Percentiles rank a stretch among this genome's conserved stretches.
These are phyloP conservation scores for Lolium multiflorum DNA, from an alignment of 176 grass and related monocot genomes.

Conservation along the genomic window DNA sequence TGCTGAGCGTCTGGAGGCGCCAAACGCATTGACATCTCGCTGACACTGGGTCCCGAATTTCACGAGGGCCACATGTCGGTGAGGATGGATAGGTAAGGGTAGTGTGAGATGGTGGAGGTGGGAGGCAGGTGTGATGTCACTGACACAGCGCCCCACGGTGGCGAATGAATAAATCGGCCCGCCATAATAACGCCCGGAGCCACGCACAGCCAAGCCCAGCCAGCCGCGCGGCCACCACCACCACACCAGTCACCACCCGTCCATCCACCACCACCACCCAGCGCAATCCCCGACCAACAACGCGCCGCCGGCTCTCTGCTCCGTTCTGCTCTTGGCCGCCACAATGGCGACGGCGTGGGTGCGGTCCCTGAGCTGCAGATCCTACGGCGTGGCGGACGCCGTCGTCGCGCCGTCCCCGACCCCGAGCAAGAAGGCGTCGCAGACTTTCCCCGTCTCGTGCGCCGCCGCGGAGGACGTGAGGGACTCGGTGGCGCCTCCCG, in stretches of 20 bases:
- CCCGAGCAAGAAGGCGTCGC: conserved; percentile 2
- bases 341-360: conserved; percentile 78
- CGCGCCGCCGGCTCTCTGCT: neutral
- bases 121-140: conserved; percentile 13
- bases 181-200: conserved; percentile 61
- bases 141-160: conserved; percentile 25
- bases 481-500: neutral
- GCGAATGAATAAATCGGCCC: conserved; percentile 46
- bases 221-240: conserved; percentile 39
- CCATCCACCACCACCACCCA: conserved; percentile 10
- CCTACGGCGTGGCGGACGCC: conserved; percentile 59
- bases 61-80: neutral
- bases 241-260: neutral
- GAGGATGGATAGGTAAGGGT: fast-evolving
- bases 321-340: conserved; percentile 8
- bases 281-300: neutral
- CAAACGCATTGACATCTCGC: neutral
- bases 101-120: too few relatives aligned
- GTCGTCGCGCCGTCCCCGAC: conserved; percentile 31
- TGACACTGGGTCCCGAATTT: neutral
- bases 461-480: conserved; percentile 7
- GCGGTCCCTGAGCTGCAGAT: conserved; percentile 75
- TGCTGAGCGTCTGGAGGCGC: neutral
- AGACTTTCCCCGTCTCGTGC: conserved; percentile 40
- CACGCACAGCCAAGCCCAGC: neutral